phyloP scores from a whole-genome alignment of 495 filamentous ascomycete species.

The Xylaria acuta region DNA sequence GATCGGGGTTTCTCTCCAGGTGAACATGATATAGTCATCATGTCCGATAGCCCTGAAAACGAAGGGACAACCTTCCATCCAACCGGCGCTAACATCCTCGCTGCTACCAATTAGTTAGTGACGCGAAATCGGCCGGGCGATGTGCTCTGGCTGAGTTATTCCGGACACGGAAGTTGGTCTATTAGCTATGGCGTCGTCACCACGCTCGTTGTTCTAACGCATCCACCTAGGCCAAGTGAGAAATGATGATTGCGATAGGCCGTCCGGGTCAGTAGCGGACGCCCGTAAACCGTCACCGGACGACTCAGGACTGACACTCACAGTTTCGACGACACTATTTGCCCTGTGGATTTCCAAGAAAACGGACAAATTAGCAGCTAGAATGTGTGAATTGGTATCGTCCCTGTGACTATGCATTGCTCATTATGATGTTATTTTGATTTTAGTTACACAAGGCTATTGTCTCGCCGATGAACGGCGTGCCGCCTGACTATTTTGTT shows the following conservation, averaged over 20 bases:
- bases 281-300: conserved; percentile 4
- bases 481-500: conserved; percentile 63
- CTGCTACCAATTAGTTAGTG: conserved; percentile 62
- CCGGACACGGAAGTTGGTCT: background rate
- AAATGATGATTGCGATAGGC: background rate
- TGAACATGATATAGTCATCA: conserved; percentile 57
- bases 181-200: background rate
- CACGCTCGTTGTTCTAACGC: background rate
- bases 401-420: background rate
- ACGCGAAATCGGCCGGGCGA: background rate
- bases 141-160: background rate
- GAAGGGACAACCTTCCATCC: conserved; percentile 58
- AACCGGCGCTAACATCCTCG: conserved; percentile 61
- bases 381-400: conserved; percentile 34
- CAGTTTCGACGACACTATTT: conserved; percentile 63
- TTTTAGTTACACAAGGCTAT: conserved; percentile 57
- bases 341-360: conserved; percentile 59
- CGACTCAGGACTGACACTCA: conserved; percentile 28
- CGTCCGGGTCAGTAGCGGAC: background rate
- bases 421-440: background rate
- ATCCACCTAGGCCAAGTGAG: background rate
- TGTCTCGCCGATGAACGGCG: conserved; percentile 43
- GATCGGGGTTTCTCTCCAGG: conserved; percentile 58
- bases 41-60: conserved; percentile 51
- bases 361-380: conserved; percentile 60